These are phyloP conservation scores for Aureobasidium sp. DNA, from an alignment of 2,329 filamentous ascomycete species.

Conservation along the genomic window DNA sequence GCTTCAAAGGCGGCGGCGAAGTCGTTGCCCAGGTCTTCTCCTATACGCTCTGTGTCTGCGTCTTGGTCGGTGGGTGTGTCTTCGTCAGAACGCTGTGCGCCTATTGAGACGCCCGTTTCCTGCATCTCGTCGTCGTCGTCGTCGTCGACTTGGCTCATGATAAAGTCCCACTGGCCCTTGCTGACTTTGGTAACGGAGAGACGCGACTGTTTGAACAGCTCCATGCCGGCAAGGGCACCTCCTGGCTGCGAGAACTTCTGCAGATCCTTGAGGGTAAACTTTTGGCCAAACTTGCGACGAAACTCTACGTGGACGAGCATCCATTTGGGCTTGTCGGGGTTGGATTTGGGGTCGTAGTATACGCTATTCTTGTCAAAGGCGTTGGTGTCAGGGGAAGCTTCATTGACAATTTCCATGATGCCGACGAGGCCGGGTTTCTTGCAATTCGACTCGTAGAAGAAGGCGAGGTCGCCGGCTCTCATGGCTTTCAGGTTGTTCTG, in stretches of 20 bases:
- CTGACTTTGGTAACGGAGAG: conserved; percentile 71
- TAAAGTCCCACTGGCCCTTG: conserved; percentile 57
- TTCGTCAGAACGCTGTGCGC: background rate
- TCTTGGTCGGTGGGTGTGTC: background rate
- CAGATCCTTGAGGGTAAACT: conserved; percentile 65
- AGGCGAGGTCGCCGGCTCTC: conserved; percentile 84
- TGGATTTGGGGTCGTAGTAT: conserved; percentile 75
- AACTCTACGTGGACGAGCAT: conserved; percentile 84
- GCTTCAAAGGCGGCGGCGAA: conserved; percentile 17
- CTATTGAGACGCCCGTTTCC: background rate
- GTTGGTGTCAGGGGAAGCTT: conserved; percentile 70
- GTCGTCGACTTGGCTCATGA: conserved; percentile 39
- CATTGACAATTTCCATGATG: conserved; percentile 64
- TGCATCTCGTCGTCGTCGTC: conserved; percentile 19
- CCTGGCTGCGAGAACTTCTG: conserved; percentile 54
- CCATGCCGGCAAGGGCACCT: conserved; percentile 51
- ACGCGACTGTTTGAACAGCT: conserved; percentile 74
- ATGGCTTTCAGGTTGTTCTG: conserved; percentile 87
- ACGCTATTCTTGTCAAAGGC: conserved; percentile 65
- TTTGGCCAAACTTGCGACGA: conserved; percentile 68
- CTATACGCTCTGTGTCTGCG: background rate
- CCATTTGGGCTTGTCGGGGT: conserved; percentile 64
- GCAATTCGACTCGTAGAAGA: conserved; percentile 96
- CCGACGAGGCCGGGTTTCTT: conserved; percentile 75
- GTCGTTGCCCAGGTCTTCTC: conserved; percentile 8